Conservation (phyloP, 2,329 filamentous ascomycete genomes). For the Fusarium clavum region DNA sequence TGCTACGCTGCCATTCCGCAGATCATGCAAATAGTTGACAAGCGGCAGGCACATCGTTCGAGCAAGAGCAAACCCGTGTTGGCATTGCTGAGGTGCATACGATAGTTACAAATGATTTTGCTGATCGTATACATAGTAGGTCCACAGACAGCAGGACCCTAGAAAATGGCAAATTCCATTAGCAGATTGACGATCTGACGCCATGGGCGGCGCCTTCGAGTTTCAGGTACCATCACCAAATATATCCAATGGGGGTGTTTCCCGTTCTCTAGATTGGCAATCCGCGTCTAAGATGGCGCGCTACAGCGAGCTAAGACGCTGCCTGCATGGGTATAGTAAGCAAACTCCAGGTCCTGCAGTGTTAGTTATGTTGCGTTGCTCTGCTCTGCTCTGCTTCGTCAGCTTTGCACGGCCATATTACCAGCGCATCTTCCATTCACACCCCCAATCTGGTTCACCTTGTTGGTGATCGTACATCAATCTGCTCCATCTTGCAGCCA, state of each 20-base stretch:
- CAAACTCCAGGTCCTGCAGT: conserved; percentile 16
- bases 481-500: conserved; percentile 18
- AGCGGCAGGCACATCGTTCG: neutral
- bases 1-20: neutral
- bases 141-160: neutral
- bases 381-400: neutral
- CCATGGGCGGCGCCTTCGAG: conserved; percentile 39
- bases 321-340: conserved; percentile 19
- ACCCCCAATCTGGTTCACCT: neutral
- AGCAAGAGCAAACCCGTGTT: neutral
- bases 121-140: neutral
- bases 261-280: conserved; percentile 37
- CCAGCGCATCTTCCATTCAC: neutral
- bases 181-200: conserved; percentile 37
- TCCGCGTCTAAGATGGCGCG: conserved; percentile 33
- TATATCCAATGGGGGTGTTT: conserved; percentile 40
- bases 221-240: conserved; percentile 43
- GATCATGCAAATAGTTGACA: neutral
- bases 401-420: neutral
- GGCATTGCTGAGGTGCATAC: neutral
- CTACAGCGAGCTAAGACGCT: conserved; percentile 27
- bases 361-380: neutral
- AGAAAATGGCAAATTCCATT: conserved; percentile 13
- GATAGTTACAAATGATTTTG: neutral
- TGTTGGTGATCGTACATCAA: conserved; percentile 11